phyloP scores from a whole-genome alignment of 495 filamentous ascomycete genomes.

The Chaetomium fimeti region DNA sequence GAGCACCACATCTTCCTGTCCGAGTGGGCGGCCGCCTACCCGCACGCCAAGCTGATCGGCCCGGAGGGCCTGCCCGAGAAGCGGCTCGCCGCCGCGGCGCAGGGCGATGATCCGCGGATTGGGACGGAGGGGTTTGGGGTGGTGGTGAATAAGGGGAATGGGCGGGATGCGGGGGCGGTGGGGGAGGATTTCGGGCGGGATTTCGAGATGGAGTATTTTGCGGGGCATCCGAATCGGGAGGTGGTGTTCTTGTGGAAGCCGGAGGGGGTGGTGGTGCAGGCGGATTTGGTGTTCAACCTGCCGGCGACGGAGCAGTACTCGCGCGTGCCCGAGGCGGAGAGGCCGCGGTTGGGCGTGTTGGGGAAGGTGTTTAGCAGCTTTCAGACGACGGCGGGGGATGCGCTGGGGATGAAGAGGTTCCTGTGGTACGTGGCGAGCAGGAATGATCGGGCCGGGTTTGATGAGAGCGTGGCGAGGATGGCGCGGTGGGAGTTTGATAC shows the following conservation, averaged over 20 bases:
- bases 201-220: conserved; percentile 82
- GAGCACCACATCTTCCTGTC: conserved; percentile 92
- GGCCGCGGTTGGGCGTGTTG: conserved; percentile 56
- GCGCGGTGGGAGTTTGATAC: conserved; percentile 80
- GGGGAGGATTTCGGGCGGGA: conserved; percentile 78
- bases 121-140: conserved; percentile 66
- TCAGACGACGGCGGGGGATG: conserved; percentile 60
- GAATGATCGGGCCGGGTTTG: conserved; percentile 65
- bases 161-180: conserved; percentile 41
- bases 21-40: conserved; percentile 77
- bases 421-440: conserved; percentile 73
- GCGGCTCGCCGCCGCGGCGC: conserved; percentile 52
- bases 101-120: conserved; percentile 62
- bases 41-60: conserved; percentile 73
- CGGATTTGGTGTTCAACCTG: conserved; percentile 88
- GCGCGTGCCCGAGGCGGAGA: conserved; percentile 50
- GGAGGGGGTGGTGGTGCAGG: conserved; percentile 79
- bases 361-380: conserved; percentile 63
- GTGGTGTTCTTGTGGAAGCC: conserved; percentile 83
- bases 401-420: conserved; percentile 75
- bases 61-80: conserved; percentile 87
- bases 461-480: conserved; percentile 65
- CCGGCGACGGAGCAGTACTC: conserved; percentile 87
- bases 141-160: conserved; percentile 59
- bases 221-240: conserved; percentile 79